Conservation (phyloP, 2,329 filamentous ascomycete species). For the Cladosporium sp. region DNA sequence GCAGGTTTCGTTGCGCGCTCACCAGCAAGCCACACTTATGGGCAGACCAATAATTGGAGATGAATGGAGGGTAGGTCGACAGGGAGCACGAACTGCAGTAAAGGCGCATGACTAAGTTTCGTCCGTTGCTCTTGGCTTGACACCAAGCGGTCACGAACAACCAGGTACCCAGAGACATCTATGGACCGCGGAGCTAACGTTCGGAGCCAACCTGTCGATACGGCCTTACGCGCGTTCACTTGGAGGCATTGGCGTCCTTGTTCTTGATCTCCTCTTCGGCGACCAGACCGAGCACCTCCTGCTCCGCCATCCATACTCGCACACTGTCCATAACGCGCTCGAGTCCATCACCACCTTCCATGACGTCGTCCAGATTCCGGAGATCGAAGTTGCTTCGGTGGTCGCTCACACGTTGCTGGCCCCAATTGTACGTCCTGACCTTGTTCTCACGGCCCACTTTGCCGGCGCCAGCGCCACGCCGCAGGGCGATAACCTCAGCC, state of each 20-base stretch:
- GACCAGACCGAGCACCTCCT: slow-evolving; percentile 69
- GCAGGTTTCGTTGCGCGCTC: neutral
- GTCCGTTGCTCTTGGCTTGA: neutral
- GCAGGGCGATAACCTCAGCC: slow-evolving; percentile 71
- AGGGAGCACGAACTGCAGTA: neutral
- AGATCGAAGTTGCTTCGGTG: slow-evolving; percentile 79
- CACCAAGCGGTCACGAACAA: neutral
- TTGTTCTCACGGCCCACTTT: slow-evolving; percentile 90
- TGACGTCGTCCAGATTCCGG: slow-evolving; percentile 77
- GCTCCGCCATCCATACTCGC: slow-evolving; percentile 70
- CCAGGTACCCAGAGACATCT: neutral
- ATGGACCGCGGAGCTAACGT: neutral
- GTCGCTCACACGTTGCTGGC: slow-evolving; percentile 80
- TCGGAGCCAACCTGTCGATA: neutral
- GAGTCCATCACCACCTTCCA: slow-evolving; percentile 71
- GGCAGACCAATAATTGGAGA: neutral
- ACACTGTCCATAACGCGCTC: slow-evolving; percentile 78
- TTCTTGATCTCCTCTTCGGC: slow-evolving; percentile 32
- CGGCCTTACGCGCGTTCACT: neutral
- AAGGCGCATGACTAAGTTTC: neutral
- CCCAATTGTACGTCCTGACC: slow-evolving; percentile 85
- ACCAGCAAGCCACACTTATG: neutral
- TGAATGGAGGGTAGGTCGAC: neutral
- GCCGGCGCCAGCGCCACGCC: slow-evolving; percentile 75
- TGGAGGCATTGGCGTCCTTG: slow-evolving; percentile 17